Conservation (phyloP, 2,329 filamentous ascomycete species). For the Ascochyta pisi region DNA sequence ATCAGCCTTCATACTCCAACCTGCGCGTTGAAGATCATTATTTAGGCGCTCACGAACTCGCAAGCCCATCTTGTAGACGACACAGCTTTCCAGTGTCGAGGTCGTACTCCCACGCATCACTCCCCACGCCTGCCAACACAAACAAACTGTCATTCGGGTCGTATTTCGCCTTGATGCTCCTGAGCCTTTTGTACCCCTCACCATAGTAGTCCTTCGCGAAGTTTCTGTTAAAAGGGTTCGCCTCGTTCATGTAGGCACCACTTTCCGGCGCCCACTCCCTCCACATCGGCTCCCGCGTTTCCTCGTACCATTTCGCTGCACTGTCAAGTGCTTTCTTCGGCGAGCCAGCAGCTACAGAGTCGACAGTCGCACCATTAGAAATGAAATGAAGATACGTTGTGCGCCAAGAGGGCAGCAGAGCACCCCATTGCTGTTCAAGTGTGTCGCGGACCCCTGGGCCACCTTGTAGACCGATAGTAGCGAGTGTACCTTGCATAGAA, state of each 20-base stretch:
- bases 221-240: conserved; percentile 19
- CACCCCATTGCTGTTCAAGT: conserved; percentile 26
- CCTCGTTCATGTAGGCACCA: conserved; percentile 30
- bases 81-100: conserved; percentile 30
- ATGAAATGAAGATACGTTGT: conserved; percentile 43
- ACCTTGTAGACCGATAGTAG: conserved; percentile 36
- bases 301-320: conserved; percentile 23
- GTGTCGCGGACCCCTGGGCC: conserved; percentile 37
- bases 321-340: conserved; percentile 19
- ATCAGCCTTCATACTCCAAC: neutral
- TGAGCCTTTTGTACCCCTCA: conserved; percentile 10
- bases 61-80: neutral
- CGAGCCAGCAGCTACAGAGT: neutral
- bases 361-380: conserved; percentile 27
- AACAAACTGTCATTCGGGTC: conserved; percentile 27
- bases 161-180: conserved; percentile 18
- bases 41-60: neutral
- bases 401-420: conserved; percentile 46
- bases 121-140: conserved; percentile 30
- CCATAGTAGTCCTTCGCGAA: conserved; percentile 26
- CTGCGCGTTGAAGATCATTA: neutral
- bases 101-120: conserved; percentile 32
- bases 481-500: conserved; percentile 28
- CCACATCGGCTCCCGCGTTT: conserved; percentile 29
- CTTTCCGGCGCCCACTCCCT: conserved; percentile 19